Conservation (phyloP, 768 basidiomycete genomes). For the Lyophyllum shimeji region DNA sequence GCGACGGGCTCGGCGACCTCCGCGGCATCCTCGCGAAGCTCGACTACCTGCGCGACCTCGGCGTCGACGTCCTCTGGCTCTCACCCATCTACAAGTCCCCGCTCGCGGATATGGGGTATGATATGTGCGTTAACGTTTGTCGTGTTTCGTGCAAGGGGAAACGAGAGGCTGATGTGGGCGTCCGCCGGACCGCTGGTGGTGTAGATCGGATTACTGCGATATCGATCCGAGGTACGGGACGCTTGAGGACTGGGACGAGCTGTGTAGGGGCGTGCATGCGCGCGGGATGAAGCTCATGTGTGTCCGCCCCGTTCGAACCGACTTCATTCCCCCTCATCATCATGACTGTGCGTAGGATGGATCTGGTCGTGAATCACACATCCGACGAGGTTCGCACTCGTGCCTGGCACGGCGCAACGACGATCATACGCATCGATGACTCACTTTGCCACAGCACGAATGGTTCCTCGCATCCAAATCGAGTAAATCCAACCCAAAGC, state of each 20-base stretch:
- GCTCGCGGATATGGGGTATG: constrained; percentile 72
- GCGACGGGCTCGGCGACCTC: constrained; percentile 70
- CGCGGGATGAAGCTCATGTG: constrained; percentile 73
- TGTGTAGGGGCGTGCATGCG: constrained; percentile 53
- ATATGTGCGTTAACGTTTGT: constrained; percentile 43
- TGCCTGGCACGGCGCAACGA: too few species aligned
- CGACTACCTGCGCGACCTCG: constrained; percentile 67
- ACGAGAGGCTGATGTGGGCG: too few species aligned
- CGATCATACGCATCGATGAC: background rate
- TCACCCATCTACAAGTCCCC: constrained; percentile 71
- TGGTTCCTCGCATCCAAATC: constrained; percentile 67
- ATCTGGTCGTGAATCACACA: constrained; percentile 75
- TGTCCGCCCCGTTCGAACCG: constrained; percentile 9
- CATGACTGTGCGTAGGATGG: constrained; percentile 48
- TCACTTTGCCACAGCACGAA: constrained; percentile 44
- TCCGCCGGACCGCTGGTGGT: too few species aligned
- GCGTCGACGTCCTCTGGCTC: constrained; percentile 70
- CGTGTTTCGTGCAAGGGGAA: too few species aligned
- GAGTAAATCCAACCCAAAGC: constrained; percentile 53
- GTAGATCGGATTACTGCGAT: constrained; percentile 59
- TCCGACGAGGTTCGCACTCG: constrained; percentile 54
- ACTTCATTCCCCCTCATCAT: too few species aligned
- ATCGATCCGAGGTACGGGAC: constrained; percentile 69
- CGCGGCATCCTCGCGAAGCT: constrained; percentile 63
- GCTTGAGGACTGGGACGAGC: constrained; percentile 56